These are phyloP conservation scores for Sclerotinia minor DNA, from an alignment of 2,329 filamentous ascomycete genomes.

Conservation along the genomic window DNA sequence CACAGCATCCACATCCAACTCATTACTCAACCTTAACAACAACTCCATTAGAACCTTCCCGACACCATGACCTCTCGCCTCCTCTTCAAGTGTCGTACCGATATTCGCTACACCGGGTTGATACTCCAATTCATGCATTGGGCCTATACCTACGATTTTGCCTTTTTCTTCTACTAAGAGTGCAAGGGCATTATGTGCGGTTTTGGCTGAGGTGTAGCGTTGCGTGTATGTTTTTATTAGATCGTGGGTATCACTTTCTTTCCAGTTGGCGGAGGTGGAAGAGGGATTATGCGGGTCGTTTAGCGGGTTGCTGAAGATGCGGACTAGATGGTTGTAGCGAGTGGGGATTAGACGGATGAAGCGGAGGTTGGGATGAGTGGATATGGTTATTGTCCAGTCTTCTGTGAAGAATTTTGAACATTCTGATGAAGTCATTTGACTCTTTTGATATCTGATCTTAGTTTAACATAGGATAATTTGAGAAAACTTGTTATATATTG, in stretches of 20 bases:
- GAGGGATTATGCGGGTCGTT: background rate
- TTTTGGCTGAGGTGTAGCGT: background rate
- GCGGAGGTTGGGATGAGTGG: constrained; percentile 25
- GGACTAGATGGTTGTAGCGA: constrained; percentile 7
- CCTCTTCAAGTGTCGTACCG: constrained; percentile 3
- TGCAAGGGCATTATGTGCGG: background rate
- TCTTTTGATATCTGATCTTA: background rate
- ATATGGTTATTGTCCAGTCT: constrained; percentile 28
- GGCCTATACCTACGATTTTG: background rate
- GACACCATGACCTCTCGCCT: constrained; percentile 4
- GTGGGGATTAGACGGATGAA: constrained; percentile 27
- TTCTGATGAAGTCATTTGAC: background rate
- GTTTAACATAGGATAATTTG: no score
- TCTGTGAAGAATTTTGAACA: constrained; percentile 27
- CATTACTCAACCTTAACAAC: constrained; percentile 28
- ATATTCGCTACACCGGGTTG: constrained; percentile 2
- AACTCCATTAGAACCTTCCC: constrained; percentile 11
- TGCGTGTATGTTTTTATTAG: background rate
- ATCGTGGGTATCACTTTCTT: background rate
- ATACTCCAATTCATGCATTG: background rate
- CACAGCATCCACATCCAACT: constrained; percentile 26
- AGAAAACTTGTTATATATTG: background rate
- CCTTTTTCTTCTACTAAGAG: background rate
- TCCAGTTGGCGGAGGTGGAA: background rate
- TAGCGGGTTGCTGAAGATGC: constrained; percentile 21